Percentiles rank a stretch among this genome's conserved stretches.
phyloP scores from a whole-genome alignment of 345 rosid species.

The Salix udensis region DNA sequence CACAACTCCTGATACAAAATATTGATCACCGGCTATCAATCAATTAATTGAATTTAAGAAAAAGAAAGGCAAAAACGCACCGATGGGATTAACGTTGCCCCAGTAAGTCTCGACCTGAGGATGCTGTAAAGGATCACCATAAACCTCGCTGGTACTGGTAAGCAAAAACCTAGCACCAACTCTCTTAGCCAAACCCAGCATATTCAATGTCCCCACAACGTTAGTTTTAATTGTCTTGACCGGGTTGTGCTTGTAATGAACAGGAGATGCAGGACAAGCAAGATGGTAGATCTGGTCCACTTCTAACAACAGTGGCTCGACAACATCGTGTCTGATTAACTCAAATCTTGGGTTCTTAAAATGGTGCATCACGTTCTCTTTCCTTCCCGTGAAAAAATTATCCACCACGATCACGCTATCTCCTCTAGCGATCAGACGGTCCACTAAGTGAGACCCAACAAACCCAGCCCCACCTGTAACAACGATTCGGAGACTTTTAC shows the following conservation, averaged over 20 bases:
- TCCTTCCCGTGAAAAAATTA: slow-evolving; percentile 95
- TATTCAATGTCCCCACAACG: slow-evolving; percentile 92
- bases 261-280: slow-evolving; percentile 98
- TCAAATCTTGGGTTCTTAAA: slow-evolving; percentile 90
- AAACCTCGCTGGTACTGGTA: slow-evolving; percentile 96
- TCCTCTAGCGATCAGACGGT: slow-evolving; percentile 83
- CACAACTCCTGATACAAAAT: not conserved
- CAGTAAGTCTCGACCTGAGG: slow-evolving; percentile 99
- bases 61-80: slow-evolving; percentile 27
- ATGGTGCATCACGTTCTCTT: slow-evolving; percentile 97
- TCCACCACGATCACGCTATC: slow-evolving; percentile 96
- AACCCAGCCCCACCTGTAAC: slow-evolving; percentile 99
- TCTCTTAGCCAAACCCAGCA: slow-evolving; percentile 92
- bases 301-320: slow-evolving; percentile 80
- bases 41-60: no score
- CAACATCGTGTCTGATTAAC: slow-evolving; percentile 91
- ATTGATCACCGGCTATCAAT: not conserved
- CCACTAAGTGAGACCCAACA: slow-evolving; percentile 96
- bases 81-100: slow-evolving; percentile 99
- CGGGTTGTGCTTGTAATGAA: slow-evolving; percentile 94
- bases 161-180: slow-evolving; percentile 88
- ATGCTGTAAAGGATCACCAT: slow-evolving; percentile 97
- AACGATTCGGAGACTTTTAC: slow-evolving; percentile 75
- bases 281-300: slow-evolving; percentile 99
- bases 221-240: slow-evolving; percentile 98